Evolutionary conservation across 2,329 filamentous ascomycete species (phyloP), one percentile per base, ranked within the genome.

Genomic region (Canariomyces notabilis): DNA sequence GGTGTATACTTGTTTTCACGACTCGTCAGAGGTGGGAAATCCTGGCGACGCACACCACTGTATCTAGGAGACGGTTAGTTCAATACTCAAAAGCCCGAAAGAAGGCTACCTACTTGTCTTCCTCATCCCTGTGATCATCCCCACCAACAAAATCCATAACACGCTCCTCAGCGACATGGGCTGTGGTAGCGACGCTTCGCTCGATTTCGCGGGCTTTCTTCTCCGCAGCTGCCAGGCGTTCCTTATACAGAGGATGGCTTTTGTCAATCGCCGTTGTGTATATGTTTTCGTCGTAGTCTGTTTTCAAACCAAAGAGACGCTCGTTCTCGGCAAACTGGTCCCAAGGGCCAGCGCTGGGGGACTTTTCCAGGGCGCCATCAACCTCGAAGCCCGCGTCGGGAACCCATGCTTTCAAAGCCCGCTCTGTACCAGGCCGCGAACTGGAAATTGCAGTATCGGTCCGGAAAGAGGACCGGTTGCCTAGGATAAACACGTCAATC

Each of bases 271-370:
- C 71, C 8, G 93, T 98, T 1, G 93, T 98, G 69, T 98, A 98
- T 35, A 93, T 81, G 57, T 87, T 89, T 67, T 97, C 93, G 61
- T 97, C 83, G 63, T 97, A 98, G 59, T 89, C 89, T 42, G 86
- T 93, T 66, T 82, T 88, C 32, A 94, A 70, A 29, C 93, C 93
- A 61, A 95, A 97, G 22, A 89, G 80, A 46, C 82, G 77, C 67
- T 94, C 87, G 61, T 97, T 97, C 52, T 79, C 83, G 48, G 87
- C 86, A 61, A 98, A 98, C 65, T 98, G 93, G 64, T 98, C 91
- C 93, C 93, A 98, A 8, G 69, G 72, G 6, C 69, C 71, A 14
- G 67, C 60, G 42, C 63, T 66, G n/a, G 63, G 57, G 2, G 73
- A 58, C 41, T 71, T 79, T 59, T 93, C 89, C 19, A 96, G 74